Evolutionary conservation across 345 rosid genomes (phyloP).

Genomic region (Corymbia maculata): DNA sequence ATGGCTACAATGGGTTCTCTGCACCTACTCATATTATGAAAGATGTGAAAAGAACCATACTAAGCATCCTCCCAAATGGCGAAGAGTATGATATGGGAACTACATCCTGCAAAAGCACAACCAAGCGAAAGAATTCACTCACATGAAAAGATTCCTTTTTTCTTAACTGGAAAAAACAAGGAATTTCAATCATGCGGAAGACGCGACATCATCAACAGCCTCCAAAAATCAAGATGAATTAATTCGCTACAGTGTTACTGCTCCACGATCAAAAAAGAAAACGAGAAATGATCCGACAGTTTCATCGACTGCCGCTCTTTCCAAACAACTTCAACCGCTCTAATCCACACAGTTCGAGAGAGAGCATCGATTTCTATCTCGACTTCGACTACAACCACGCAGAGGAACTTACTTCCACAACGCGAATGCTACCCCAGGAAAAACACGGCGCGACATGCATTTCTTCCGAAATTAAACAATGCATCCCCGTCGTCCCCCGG

Average conservation of each 20-base stretch:
- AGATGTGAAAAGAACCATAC: not conserved
- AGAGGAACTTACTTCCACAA: not conserved
- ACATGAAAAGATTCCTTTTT: not conserved
- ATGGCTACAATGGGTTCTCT: not conserved
- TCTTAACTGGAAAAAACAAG: not conserved
- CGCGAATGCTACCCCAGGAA: not conserved
- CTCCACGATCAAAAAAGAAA: not conserved
- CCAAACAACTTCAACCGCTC: not conserved
- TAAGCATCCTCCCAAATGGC: not conserved
- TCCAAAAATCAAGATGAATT: not conserved
- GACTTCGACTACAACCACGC: not conserved
- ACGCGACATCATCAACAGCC: not conserved
- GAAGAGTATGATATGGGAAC: not conserved
- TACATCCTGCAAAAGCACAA: not conserved
- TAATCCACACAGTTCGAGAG: not conserved
- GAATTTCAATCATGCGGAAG: not conserved
- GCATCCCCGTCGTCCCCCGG: not conserved
- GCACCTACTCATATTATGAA: not conserved
- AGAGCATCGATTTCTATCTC: not conserved
- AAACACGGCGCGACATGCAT: not conserved
- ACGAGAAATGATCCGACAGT: not conserved
- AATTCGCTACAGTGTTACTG: not conserved
- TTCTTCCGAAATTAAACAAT: not conserved
- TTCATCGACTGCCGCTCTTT: not conserved
- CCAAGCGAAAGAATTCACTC: not conserved